Percentiles rank a stretch among this genome's conserved stretches.
phyloP scores from a whole-genome alignment of 1,139 yeast genomes.

The Pichia sp. region DNA sequence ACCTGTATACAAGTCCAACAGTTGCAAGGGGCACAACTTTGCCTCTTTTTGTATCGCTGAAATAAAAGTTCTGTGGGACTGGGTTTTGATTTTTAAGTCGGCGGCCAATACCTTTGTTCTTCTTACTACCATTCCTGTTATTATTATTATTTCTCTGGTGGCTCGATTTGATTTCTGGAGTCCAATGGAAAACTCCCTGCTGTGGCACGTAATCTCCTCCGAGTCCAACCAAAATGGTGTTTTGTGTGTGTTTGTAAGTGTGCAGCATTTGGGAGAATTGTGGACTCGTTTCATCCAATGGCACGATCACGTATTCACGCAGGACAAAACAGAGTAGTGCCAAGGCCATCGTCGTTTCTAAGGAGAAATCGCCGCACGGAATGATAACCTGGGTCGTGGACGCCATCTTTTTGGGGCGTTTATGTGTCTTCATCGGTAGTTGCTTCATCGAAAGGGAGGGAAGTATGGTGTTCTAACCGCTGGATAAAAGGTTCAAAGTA shows the following conservation, averaged over 20 bases:
- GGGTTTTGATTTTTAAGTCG: background rate
- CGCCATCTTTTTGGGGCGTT: background rate
- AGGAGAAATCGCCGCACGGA: constrained; percentile 8
- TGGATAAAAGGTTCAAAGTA: background rate
- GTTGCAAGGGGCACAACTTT: constrained; percentile 66
- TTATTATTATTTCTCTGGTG: background rate
- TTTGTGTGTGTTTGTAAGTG: background rate
- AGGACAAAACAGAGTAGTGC: constrained; percentile 2
- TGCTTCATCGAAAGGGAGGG: too few relatives aligned
- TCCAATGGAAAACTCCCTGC: constrained; percentile 2
- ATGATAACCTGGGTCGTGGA: background rate
- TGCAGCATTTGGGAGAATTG: background rate
- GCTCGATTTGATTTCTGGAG: background rate
- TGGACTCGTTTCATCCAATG: background rate
- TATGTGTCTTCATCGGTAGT: background rate
- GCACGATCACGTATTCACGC: background rate
- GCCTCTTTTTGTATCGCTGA: constrained; percentile 7
- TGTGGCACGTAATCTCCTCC: constrained; percentile 7
- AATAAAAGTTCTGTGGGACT: background rate
- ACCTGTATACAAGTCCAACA: constrained; percentile 90
- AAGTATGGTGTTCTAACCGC: too few relatives aligned
- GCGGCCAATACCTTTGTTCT: background rate
- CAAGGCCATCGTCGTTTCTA: constrained; percentile 8
- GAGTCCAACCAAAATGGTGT: background rate
- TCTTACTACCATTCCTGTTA: background rate